A percentile compares a stretch with the other conserved stretches of the same genome.
phyloP scores from a whole-genome alignment of 495 filamentous ascomycete genomes.

The Bacidia rubella region DNA sequence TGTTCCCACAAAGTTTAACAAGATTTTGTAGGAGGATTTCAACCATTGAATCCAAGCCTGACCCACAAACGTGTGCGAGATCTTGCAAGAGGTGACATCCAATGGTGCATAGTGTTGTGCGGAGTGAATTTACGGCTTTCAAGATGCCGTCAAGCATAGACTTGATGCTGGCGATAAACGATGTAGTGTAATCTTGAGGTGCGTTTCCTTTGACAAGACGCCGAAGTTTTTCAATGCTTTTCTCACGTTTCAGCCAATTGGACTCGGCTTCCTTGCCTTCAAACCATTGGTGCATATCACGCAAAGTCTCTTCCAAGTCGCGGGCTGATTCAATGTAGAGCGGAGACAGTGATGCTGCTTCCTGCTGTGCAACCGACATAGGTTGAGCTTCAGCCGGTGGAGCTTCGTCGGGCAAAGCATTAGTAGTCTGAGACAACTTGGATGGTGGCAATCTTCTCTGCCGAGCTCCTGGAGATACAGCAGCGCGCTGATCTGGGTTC shows the following conservation, averaged over 20 bases:
- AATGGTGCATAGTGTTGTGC: conserved; percentile 78
- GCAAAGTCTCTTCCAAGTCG: conserved; percentile 73
- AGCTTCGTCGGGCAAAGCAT: neutral
- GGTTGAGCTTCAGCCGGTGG: conserved; percentile 24
- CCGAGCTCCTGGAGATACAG: neutral
- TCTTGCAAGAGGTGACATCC: conserved; percentile 80
- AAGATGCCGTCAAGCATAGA: conserved; percentile 74
- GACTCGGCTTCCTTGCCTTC: conserved; percentile 82
- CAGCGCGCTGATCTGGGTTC: neutral
- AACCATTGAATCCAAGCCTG: conserved; percentile 74
- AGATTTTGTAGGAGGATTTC: conserved; percentile 82
- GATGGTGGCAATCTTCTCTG: neutral
- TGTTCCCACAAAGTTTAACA: conserved; percentile 71
- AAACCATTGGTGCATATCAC: conserved; percentile 65
- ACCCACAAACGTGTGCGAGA: conserved; percentile 58
- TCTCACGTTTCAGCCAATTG: conserved; percentile 81
- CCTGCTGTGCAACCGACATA: conserved; percentile 36
- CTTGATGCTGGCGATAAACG: conserved; percentile 57
- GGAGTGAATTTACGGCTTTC: conserved; percentile 70
- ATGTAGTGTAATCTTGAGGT: conserved; percentile 55
- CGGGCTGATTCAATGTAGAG: conserved; percentile 64
- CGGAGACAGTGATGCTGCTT: conserved; percentile 59
- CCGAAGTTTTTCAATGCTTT: conserved; percentile 59
- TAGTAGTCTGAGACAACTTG: conserved; percentile 22
- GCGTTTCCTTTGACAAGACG: conserved; percentile 74